Conservation (phyloP, 768 basidiomycete species). For the Galerina marginata region DNA sequence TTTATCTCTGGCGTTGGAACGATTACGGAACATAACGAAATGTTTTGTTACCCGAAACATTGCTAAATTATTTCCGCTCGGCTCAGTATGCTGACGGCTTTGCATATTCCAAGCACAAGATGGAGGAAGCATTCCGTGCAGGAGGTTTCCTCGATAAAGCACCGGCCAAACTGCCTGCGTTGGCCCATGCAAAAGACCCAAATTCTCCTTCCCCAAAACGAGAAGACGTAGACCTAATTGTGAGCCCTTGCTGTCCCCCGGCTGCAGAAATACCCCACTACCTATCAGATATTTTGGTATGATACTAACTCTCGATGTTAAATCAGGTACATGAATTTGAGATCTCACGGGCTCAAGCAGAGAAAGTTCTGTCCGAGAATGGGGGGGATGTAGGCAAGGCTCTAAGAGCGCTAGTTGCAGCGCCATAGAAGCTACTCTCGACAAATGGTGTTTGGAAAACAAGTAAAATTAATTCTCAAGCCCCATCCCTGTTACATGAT, state of each 20-base stretch:
- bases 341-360: constrained; percentile 60
- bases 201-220: constrained; percentile 47
- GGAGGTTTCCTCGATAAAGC: constrained; percentile 63
- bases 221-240: constrained; percentile 71
- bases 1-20: too few relatives aligned
- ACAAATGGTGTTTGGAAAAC: too few relatives aligned
- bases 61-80: background rate
- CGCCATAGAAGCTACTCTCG: constrained; percentile 13
- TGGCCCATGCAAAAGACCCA: constrained; percentile 39
- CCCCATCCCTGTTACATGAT: too few relatives aligned
- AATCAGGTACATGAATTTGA: constrained; percentile 68
- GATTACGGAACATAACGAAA: background rate
- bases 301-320: background rate
- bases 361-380: constrained; percentile 59
- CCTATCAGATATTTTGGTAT: background rate
- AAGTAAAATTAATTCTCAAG: too few relatives aligned
- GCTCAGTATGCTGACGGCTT: constrained; percentile 67
- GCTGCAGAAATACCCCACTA: too few relatives aligned
- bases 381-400: constrained; percentile 59
- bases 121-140: constrained; percentile 67
- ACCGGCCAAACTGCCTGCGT: constrained; percentile 44
- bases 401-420: constrained; percentile 45
- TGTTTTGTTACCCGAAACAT: too few relatives aligned
- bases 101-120: constrained; percentile 67
- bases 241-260: constrained; percentile 30